Evolutionary conservation across 2,329 filamentous ascomycete genomes (phyloP).

Genomic region (Aurifilum marmelostoma): DNA sequence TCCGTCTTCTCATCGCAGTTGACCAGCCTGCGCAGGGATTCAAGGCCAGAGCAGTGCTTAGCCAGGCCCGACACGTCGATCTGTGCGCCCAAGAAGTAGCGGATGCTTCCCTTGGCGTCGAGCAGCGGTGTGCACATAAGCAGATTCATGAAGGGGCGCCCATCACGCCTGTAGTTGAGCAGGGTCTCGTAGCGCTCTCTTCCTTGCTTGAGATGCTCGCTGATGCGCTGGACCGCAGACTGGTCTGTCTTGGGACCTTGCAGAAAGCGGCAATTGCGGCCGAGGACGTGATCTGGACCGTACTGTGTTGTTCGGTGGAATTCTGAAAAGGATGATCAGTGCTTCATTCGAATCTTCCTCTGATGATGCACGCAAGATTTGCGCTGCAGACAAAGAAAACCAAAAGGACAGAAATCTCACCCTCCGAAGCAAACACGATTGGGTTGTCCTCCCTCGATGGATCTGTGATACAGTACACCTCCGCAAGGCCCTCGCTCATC

Average conservation of each 20-base stretch:
- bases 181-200: slow-evolving; percentile 75
- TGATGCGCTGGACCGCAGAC: slow-evolving; percentile 63
- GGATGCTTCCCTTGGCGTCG: slow-evolving; percentile 66
- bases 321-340: slow-evolving; percentile 48
- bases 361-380: background rate
- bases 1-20: slow-evolving; percentile 35
- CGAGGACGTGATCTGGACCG: slow-evolving; percentile 63
- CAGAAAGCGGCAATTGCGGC: slow-evolving; percentile 77
- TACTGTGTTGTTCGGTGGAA: slow-evolving; percentile 40
- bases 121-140: slow-evolving; percentile 73
- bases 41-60: slow-evolving; percentile 67
- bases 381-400: too few relatives aligned
- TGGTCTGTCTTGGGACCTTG: slow-evolving; percentile 74
- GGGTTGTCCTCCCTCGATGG: slow-evolving; percentile 74
- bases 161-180: slow-evolving; percentile 77
- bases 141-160: slow-evolving; percentile 77
- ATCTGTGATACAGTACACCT: slow-evolving; percentile 78
- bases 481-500: slow-evolving; percentile 74
- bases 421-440: slow-evolving; percentile 77
- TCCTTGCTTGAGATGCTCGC: slow-evolving; percentile 63
- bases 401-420: slow-evolving; percentile 43
- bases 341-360: background rate
- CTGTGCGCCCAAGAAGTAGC: slow-evolving; percentile 73
- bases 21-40: slow-evolving; percentile 59
- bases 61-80: slow-evolving; percentile 71